Evolutionary conservation across 2,329 filamentous ascomycete genomes (phyloP), one percentile per base, ranked within the genome.

Genomic region (Lasiodiplodia gonubiensis): DNA sequence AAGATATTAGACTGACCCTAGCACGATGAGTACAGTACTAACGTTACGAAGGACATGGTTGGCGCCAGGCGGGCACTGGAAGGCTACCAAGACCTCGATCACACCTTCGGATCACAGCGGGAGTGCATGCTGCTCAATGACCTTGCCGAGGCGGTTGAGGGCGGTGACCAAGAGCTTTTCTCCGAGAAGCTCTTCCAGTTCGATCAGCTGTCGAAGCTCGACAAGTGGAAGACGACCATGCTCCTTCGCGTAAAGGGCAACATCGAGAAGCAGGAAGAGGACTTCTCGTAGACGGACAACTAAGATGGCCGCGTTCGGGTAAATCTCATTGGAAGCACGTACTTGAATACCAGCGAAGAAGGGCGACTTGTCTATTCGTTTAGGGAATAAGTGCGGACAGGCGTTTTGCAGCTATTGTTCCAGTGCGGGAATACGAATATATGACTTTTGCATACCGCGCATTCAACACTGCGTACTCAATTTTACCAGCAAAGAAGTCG

Each of bases 181-280:
- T 88, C 90, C 25, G 92, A 97, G 76, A 93, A 74, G 73, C 80
- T 96, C 70, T 97, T 91, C 84, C 89, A 94, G 78, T 98, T 88
- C 76, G 93, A 97, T 78, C 92, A 96, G 82, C 85, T 97, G 82
- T 95, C 90, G 82, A 95, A 95, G 84, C 82, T 98, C 75, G 94
- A 97, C 77, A 95, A 94, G 83, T 98, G 94, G 94, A 97, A 97
- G 90, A 97, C 92, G 61, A 92, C 90, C 37, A 83, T 97, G 68
- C 80, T 97, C 70, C 82, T 97, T 75, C 87, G 89, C 72, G 86
- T 97, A 74, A 97, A 97, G 89, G 89, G 90, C 74, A 85, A 85
- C 65, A 96, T 97, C 73, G 90, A 94, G 81, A 86, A 88, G 75
- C 83, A 85, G 70, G 87, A 84, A 49, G 89, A 91, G 71, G 89